phyloP scores from a whole-genome alignment of 345 rosid species.

The Citrus australasica region DNA sequence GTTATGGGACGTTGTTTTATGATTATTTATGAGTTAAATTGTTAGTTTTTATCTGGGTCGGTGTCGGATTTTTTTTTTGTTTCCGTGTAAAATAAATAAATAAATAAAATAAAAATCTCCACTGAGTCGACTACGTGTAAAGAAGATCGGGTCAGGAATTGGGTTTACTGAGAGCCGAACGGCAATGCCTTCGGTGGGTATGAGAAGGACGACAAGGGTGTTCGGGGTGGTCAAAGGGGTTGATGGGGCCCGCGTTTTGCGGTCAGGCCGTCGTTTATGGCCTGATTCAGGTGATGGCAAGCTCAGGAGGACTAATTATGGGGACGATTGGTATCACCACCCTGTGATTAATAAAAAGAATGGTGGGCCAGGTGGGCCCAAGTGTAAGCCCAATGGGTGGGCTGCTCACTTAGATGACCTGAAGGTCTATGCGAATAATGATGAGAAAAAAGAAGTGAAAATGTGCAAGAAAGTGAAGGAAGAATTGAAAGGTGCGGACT shows the following conservation, averaged over 20 bases:
- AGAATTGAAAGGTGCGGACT: constrained; percentile 23
- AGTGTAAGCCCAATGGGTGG: constrained; percentile 36
- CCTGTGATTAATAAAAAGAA: constrained; percentile 28
- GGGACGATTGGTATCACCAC: constrained; percentile 40
- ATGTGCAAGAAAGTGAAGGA: constrained; percentile 24
- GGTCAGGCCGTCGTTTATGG: constrained; percentile 80
- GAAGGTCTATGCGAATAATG: not conserved
- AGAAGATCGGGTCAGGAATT: constrained; percentile 14
- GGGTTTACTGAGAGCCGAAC: constrained; percentile 21
- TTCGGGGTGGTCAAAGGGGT: constrained; percentile 74
- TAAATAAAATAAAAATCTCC: not conserved
- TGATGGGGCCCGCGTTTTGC: constrained; percentile 76
- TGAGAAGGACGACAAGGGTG: constrained; percentile 74
- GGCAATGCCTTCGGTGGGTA: constrained; percentile 84
- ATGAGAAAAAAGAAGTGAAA: not conserved
- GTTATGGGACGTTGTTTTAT: not conserved
- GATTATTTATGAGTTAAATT: not conserved
- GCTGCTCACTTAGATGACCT: constrained; percentile 18
- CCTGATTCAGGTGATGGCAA: constrained; percentile 53
- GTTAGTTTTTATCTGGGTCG: not conserved
- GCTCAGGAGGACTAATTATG: constrained; percentile 44
- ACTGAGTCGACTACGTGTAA: constrained; percentile 8
- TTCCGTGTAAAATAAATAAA: not conserved
- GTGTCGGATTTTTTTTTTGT: not conserved
- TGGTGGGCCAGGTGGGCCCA: constrained; percentile 19